These are phyloP conservation scores for Auricularia cornea DNA, from an alignment of 768 basidiomycete species.

Conservation along the genomic window DNA sequence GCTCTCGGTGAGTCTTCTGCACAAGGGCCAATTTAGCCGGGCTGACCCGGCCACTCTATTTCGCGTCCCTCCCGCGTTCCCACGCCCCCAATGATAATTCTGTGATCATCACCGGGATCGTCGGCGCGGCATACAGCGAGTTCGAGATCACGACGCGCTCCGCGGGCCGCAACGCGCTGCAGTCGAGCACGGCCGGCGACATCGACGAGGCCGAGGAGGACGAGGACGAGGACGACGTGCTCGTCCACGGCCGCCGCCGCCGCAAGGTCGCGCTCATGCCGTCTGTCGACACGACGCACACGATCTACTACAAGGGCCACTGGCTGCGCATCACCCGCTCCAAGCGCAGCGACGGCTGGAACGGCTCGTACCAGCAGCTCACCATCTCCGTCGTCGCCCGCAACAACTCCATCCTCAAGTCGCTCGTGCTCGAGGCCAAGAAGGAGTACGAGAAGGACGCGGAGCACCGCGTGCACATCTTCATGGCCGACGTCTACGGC, in stretches of 20 bases:
- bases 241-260: conserved; percentile 63
- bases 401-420: conserved; percentile 81
- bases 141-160: conserved; percentile 85
- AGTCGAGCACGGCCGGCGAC: conserved; percentile 63
- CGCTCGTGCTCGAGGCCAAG: conserved; percentile 79
- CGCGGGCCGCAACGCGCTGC: conserved; percentile 53
- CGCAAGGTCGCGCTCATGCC: conserved; percentile 81
- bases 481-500: conserved; percentile 73
- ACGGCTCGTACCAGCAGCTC: conserved; percentile 54
- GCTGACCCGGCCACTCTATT: neutral
- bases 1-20: conserved; percentile 34
- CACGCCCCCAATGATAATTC: neutral
- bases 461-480: conserved; percentile 83
- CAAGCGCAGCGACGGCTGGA: conserved; percentile 67
- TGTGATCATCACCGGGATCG: neutral
- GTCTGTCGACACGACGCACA: conserved; percentile 72
- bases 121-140: conserved; percentile 38
- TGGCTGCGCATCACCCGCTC: conserved; percentile 81
- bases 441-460: conserved; percentile 87
- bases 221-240: conserved; percentile 39
- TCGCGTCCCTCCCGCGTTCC: no score
- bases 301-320: conserved; percentile 83
- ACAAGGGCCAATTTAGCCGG: neutral
- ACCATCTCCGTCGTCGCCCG: conserved; percentile 73
- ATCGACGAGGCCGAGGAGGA: conserved; percentile 66